Percentiles rank a stretch among this genome's conserved stretches.
phyloP scores from a whole-genome alignment of 2,329 filamentous ascomycete genomes.

The Penicillium sp. region DNA sequence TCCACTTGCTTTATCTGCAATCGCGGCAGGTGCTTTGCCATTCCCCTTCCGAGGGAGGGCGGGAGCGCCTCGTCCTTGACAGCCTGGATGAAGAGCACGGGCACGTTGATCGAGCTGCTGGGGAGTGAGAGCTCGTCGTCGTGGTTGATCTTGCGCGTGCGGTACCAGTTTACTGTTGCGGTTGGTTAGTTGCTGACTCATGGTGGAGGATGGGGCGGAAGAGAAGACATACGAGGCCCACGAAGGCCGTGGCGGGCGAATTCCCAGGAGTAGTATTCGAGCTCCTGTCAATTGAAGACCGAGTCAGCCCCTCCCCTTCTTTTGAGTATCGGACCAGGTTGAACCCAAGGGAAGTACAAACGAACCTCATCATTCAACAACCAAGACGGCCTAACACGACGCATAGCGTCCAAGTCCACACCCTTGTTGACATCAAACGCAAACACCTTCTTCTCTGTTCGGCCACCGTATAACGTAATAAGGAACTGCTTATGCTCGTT shows the following conservation, averaged over 20 bases:
- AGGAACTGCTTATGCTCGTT: slow-evolving; percentile 73
- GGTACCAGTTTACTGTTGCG: slow-evolving; percentile 78
- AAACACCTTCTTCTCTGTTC: slow-evolving; percentile 58
- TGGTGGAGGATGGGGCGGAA: background rate
- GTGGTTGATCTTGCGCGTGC: slow-evolving; percentile 72
- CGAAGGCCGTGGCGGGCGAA: slow-evolving; percentile 74
- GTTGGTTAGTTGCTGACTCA: background rate
- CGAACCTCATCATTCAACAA: slow-evolving; percentile 66
- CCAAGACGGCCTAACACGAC: slow-evolving; percentile 59
- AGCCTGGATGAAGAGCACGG: slow-evolving; percentile 77
- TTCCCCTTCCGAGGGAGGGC: slow-evolving; percentile 70
- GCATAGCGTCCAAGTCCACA: slow-evolving; percentile 66
- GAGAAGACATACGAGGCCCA: slow-evolving; percentile 63
- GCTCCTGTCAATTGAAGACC: slow-evolving; percentile 52
- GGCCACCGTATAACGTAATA: slow-evolving; percentile 71
- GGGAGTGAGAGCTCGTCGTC: slow-evolving; percentile 67
- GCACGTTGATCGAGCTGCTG: slow-evolving; percentile 58
- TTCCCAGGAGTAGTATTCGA: slow-evolving; percentile 77
- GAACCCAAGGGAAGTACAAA: background rate
- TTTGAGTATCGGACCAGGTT: background rate
- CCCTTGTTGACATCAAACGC: slow-evolving; percentile 67
- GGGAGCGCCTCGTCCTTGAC: slow-evolving; percentile 73
- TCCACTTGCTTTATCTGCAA: slow-evolving; percentile 70
- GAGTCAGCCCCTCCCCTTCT: background rate
- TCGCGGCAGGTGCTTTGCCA: slow-evolving; percentile 70